These are phyloP conservation scores for Barbarea vulgaris DNA, from an alignment of 345 rosid species.

Conservation along the genomic window DNA sequence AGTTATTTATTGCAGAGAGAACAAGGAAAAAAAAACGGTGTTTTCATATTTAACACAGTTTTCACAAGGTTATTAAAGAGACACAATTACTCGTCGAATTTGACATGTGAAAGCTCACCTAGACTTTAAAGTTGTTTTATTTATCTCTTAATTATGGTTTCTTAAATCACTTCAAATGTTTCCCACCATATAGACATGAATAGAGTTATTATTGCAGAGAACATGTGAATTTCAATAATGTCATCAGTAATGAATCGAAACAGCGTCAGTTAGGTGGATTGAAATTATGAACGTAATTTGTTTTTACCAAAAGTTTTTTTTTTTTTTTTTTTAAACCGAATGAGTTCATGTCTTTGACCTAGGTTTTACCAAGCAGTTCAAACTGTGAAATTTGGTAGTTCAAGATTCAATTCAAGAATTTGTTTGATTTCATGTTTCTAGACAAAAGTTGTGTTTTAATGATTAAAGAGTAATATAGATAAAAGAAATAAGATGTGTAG, in stretches of 20 bases:
- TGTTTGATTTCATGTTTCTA: background rate
- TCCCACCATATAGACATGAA: constrained; percentile 6
- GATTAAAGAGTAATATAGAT: background rate
- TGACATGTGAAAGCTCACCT: constrained; percentile 10
- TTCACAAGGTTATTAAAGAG: background rate
- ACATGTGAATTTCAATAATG: constrained; percentile 17
- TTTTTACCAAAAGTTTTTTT: no score
- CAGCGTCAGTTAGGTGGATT: constrained; percentile 16
- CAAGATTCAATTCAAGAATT: background rate
- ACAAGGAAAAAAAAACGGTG: no score
- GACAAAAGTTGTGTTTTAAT: constrained; percentile 1
- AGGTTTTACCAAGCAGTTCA: background rate
- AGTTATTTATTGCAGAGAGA: no score
- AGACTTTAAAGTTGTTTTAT: background rate
- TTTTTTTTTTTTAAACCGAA: no score
- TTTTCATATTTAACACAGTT: background rate
- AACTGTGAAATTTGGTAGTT: background rate
- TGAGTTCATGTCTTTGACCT: no score
- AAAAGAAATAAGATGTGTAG: background rate
- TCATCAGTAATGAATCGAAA: background rate
- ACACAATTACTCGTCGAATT: constrained; percentile 17
- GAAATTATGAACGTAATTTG: background rate
- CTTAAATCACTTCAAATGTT: constrained; percentile 10
- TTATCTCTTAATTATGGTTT: constrained; percentile 5
- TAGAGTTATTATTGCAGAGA: constrained; percentile 18